These are phyloP conservation scores for Discostella stelligeroides DNA, from an alignment of 108 stramenopile genomes.

Conservation along the genomic window DNA sequence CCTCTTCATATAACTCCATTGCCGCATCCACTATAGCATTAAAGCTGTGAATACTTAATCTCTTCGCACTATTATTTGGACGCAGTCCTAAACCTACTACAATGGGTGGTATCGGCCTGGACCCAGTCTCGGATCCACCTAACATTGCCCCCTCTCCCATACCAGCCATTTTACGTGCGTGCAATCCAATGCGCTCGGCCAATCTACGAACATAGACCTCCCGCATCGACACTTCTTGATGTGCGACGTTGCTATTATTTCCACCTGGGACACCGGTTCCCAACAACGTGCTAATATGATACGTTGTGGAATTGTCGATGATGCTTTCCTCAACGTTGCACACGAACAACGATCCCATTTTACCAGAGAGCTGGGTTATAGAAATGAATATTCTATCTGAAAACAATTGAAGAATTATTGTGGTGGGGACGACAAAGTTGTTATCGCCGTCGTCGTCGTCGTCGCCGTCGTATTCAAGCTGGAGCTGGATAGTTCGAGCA, in stretches of 20 bases:
- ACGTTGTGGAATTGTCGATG: conserved; percentile 49
- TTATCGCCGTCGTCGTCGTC: neutral
- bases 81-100: conserved; percentile 40
- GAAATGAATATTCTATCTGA: conserved; percentile 44
- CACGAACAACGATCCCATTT: conserved; percentile 34
- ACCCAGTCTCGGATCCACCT: conserved; percentile 35
- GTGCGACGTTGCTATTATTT: neutral
- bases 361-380: conserved; percentile 45
- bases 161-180: conserved; percentile 28
- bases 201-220: conserved; percentile 42
- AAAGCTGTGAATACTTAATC: conserved; percentile 26
- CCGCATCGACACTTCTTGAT: conserved; percentile 24
- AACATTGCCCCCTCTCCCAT: conserved; percentile 26
- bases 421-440: conserved; percentile 21
- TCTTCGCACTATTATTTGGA: conserved; percentile 13
- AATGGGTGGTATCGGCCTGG: conserved; percentile 28
- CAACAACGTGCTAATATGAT: conserved; percentile 39
- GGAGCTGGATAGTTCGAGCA: conserved; percentile 25
- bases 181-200: conserved; percentile 30
- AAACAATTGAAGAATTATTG: conserved; percentile 36
- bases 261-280: conserved; percentile 29
- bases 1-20: conserved; percentile 35
- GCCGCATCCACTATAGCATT: conserved; percentile 24
- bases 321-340: conserved; percentile 50
- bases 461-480: conserved; percentile 14